These are phyloP conservation scores for Aspergillus uvarum DNA, from an alignment of 2,329 filamentous ascomycete species.

Conservation along the genomic window DNA sequence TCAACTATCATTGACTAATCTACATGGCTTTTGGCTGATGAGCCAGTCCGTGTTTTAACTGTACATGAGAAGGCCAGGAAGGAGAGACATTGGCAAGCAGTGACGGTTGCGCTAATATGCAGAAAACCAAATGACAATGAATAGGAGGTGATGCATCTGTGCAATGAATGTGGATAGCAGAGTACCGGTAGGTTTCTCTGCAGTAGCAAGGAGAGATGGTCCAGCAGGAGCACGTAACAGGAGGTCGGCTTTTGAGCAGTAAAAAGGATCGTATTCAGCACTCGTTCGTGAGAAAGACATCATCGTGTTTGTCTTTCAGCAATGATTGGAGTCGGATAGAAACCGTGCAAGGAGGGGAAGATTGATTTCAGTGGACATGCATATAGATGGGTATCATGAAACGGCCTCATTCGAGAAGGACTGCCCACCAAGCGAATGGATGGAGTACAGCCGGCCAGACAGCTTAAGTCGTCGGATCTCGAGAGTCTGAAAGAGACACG, in stretches of 20 bases:
- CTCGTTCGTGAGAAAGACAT: neutral
- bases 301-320: neutral
- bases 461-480: too few relatives aligned
- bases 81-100: neutral
- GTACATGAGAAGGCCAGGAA: neutral
- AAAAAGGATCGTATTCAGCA: neutral
- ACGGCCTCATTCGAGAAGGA: neutral
- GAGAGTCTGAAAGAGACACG: neutral
- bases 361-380: neutral
- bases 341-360: neutral
- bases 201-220: neutral
- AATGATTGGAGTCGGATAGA: neutral
- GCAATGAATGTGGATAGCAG: neutral
- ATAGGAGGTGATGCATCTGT: neutral
- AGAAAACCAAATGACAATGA: neutral
- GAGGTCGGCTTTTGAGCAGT: neutral
- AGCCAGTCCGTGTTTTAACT: too few relatives aligned
- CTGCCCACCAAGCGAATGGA: neutral
- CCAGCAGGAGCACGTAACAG: neutral
- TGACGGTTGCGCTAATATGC: neutral
- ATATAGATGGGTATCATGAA: neutral
- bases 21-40: too few relatives aligned
- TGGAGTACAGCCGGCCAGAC: neutral
- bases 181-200: neutral
- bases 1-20: too few relatives aligned